A percentile compares a stretch with the other conserved stretches of the same genome.
Conservation (phyloP, 73 alveolate genomes). For the Paramecium bursaria region DNA sequence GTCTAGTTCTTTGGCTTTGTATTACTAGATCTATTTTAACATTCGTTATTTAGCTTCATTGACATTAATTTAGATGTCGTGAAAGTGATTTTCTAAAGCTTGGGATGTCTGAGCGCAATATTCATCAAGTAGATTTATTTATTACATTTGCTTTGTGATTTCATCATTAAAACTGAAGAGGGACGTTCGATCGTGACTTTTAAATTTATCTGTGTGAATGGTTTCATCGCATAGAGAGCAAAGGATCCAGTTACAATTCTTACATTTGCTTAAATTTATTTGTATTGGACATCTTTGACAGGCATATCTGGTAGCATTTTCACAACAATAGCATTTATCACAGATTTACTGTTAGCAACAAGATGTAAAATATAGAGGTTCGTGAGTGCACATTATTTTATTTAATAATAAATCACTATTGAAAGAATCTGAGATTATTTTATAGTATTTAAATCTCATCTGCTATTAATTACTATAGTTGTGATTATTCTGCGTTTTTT, state of each 20-base stretch:
- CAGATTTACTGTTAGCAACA: constrained; percentile 22
- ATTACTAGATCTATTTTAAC: too few species aligned
- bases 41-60: too few species aligned
- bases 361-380: too few species aligned
- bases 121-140: too few species aligned
- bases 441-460: constrained; percentile 44
- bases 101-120: too few species aligned
- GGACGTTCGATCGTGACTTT: neutral
- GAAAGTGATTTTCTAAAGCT: too few species aligned
- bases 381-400: too few species aligned
- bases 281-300: constrained; percentile 2
- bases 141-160: too few species aligned
- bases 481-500: neutral
- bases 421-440: constrained; percentile 30
- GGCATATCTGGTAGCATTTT: neutral
- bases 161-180: too few species aligned
- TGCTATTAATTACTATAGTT: neutral
- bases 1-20: too few species aligned
- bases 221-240: constrained; percentile 5
- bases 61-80: too few species aligned
- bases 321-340: constrained; percentile 38
- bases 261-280: neutral
- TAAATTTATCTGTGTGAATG: constrained; percentile 23
- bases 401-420: too few species aligned
- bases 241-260: neutral